Evolutionary conservation across 2,329 filamentous ascomycete genomes (phyloP), one percentile per base, ranked within the genome.

Genomic region (Elsinoe fawcettii): DNA sequence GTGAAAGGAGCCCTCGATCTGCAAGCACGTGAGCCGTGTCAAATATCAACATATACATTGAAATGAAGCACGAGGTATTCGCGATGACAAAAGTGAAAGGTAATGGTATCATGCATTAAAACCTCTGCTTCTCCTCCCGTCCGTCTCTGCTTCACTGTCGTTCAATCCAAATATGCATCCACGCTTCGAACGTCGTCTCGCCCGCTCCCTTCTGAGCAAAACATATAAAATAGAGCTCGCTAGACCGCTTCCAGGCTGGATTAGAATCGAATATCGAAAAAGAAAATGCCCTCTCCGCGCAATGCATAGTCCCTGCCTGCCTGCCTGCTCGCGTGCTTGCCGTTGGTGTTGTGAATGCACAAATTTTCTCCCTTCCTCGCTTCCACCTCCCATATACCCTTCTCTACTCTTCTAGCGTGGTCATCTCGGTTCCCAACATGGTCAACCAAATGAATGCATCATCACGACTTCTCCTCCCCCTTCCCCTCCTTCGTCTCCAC

Each of bases 41-140:
- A n/a, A n/a, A n/a, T n/a, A n/a, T n/a, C n/a, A n/a, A n/a, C n/a
- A n/a, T n/a, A n/a, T n/a, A n/a, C n/a, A n/a, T n/a, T n/a, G n/a
- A n/a, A n/a, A n/a, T n/a, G n/a, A n/a, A n/a, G n/a, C n/a, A n/a
- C n/a, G n/a, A n/a, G n/a, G n/a, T n/a, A n/a, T n/a, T n/a, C n/a
- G n/a, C n/a, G n/a, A n/a, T n/a, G n/a, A n/a, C n/a, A n/a, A n/a
- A n/a, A 11, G 22, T 20, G 23, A 9, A 22, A 25, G 41, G 25
- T 25, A 46, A 46, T 22, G 41, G 41, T 46, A 46, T 46, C 41
- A 46, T 46, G 41, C 41, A 46, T 46, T 46, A 27, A 46, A 46
- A 46, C 41, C 41, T 46, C 22, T n/a, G n/a, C n/a, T n/a, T n/a
- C 18, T 23, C 11, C 41, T 46, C 41, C 22, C 39, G 18, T 20